phyloP scores from a whole-genome alignment of 2,329 filamentous ascomycete genomes.

The Metarhizium anisopliae region DNA sequence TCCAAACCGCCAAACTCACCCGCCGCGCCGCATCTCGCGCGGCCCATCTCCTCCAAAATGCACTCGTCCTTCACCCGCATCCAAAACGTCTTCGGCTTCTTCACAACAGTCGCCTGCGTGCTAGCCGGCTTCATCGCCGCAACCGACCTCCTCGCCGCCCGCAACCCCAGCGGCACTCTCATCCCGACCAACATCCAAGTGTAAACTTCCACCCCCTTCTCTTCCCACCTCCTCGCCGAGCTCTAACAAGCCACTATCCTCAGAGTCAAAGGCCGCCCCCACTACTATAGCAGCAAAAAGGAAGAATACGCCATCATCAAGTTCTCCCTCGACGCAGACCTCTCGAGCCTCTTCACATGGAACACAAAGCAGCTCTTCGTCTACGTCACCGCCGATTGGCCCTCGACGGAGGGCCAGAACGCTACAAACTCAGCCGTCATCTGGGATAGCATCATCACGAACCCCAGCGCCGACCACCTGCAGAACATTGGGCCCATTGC shows the following conservation, averaged over 20 bases:
- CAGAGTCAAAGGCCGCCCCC: slow-evolving; percentile 82
- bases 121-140: slow-evolving; percentile 73
- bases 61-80: slow-evolving; percentile 76
- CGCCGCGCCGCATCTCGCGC: slow-evolving; percentile 8
- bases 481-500: slow-evolving; percentile 50
- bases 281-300: slow-evolving; percentile 87
- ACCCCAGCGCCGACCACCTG: slow-evolving; percentile 54
- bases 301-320: slow-evolving; percentile 94
- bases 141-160: slow-evolving; percentile 63
- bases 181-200: slow-evolving; percentile 73
- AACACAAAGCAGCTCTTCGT: slow-evolving; percentile 98
- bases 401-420: slow-evolving; percentile 25
- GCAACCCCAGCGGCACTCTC: slow-evolving; percentile 54
- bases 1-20: slow-evolving; percentile 1
- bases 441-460: slow-evolving; percentile 92
- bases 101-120: slow-evolving; percentile 84
- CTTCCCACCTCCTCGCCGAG: not conserved
- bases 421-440: slow-evolving; percentile 69
- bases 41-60: slow-evolving; percentile 49
- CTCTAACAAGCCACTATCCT: not conserved
- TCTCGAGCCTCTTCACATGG: slow-evolving; percentile 92
- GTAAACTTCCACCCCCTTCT: slow-evolving; percentile 38
- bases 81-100: slow-evolving; percentile 95
- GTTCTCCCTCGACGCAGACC: slow-evolving; percentile 87
- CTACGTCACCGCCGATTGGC: slow-evolving; percentile 80